Evolutionary conservation across 176 grass and related monocot species (phyloP), one percentile per base, ranked within the genome.

Genomic region (Oryza meridionalis): DNA sequence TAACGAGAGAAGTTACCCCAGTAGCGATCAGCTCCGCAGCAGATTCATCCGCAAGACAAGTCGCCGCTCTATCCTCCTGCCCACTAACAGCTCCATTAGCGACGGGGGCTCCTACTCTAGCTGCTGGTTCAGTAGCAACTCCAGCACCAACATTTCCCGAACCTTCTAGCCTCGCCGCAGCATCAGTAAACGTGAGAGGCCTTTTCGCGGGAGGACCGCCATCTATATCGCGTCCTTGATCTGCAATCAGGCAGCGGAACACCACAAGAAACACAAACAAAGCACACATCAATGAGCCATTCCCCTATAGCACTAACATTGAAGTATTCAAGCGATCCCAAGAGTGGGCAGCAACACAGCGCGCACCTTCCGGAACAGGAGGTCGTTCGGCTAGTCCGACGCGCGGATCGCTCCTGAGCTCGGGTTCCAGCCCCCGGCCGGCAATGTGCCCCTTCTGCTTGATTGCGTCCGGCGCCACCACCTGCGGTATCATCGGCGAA

Each of bases 361-460:
- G 65, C 74, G 29, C 77, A 90, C 88, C 88, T 90, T 90, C 70
- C 4, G 80, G 31, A 7, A 67, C 63, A 53, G 50, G 75, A 19
- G 51, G 67, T 3, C 16, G 69, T 5, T 64, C 62, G 75, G 80
- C 50, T 4, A 70, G 32, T 40, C 17, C 68, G 47, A 59, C 65
- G 71, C 2, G 38, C 46, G 77, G 78, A 2, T 85, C 55, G 47
- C 40, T 13, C 69, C 27, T 53, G 68, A 49, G 49, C 59, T 86
- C 84, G 26, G 59, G 25, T 75, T 75, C 80, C 25, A 3, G 65
- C 66, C 35, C 58, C 19, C 24, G 33, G 14, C 44, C 12, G 4
- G 83, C 83, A 86, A 86, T 82, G 78, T 59, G 78, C 15, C 67
- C 78, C 12, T 82, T 86, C 53, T 59, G 84, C 51, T 87, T 87